Conservation (phyloP, 805 yeast species). For the Saturnispora saitoi region DNA sequence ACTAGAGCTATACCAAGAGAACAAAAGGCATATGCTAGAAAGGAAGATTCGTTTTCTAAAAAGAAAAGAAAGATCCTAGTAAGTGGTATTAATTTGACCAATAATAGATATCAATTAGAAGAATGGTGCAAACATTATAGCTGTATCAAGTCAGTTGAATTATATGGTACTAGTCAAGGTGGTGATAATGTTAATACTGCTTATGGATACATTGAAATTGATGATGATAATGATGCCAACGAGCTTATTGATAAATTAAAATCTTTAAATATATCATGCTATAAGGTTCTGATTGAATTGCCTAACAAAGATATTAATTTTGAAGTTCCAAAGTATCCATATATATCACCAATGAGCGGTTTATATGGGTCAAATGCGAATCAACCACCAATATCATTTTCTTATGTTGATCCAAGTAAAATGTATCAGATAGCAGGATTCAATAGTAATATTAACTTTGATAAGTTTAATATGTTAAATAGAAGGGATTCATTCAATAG, state of each 20-base stretch:
- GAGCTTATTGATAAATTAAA: conserved; percentile 18
- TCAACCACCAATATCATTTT: conserved; percentile 12
- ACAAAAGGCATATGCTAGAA: conserved; percentile 22
- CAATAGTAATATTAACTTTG: conserved; percentile 18
- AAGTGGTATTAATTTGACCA: conserved; percentile 20
- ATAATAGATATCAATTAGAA: conserved; percentile 19
- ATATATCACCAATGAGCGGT: background rate
- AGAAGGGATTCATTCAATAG: conserved; percentile 11
- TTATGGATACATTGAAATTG: conserved; percentile 27
- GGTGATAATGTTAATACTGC: conserved; percentile 10
- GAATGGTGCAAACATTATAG: conserved; percentile 22
- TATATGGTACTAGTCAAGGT: conserved; percentile 16
- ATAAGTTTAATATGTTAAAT: conserved; percentile 11
- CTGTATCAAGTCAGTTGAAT: conserved; percentile 22
- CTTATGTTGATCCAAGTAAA: conserved; percentile 24
- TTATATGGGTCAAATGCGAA: background rate
- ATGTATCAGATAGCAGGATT: conserved; percentile 23
- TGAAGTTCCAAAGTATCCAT: conserved; percentile 12
- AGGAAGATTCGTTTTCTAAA: conserved; percentile 14
- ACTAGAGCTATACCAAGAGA: conserved; percentile 29
- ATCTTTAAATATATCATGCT: conserved; percentile 20
- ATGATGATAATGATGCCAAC: conserved; percentile 21
- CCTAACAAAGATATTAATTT: conserved; percentile 13
- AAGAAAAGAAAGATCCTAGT: conserved; percentile 22
- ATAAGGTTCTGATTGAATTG: conserved; percentile 25